phyloP scores from a whole-genome alignment of 257 asterid species.

The Solanum pennellii region DNA sequence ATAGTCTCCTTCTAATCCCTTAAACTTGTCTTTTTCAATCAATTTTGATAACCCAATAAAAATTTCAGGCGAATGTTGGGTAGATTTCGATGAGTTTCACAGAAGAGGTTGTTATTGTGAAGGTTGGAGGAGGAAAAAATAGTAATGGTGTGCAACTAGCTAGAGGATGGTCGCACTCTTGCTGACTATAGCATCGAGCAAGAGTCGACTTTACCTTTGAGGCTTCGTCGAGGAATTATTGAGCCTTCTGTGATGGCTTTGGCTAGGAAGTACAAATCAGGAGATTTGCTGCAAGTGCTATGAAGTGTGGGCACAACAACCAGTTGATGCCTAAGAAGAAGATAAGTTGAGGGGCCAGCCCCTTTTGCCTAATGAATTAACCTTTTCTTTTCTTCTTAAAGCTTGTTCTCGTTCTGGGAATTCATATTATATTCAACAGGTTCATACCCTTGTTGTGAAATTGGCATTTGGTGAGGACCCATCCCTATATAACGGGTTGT shows the following conservation, averaged over 20 bases:
- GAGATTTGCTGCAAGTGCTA: no score
- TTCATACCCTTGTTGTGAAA: conserved; percentile 43
- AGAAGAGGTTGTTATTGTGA: not conserved
- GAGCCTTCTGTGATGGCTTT: no score
- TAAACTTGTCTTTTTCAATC: not conserved
- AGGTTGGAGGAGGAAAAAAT: no score
- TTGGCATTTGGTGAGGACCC: conserved; percentile 25
- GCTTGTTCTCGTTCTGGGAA: conserved; percentile 28
- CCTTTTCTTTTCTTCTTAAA: conserved; percentile 60
- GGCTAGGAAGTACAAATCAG: no score
- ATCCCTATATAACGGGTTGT: conserved; percentile 48
- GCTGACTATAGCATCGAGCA: no score
- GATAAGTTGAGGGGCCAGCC: conserved; percentile 6
- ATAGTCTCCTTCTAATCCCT: no score
- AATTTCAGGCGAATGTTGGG: not conserved
- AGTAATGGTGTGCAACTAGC: no score
- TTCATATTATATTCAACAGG: conserved; percentile 21
- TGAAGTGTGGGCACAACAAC: no score
- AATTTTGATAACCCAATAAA: not conserved
- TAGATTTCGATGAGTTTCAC: not conserved
- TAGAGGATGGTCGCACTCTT: no score
- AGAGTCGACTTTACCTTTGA: no score
- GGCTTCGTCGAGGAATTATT: no score
- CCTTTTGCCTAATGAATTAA: conserved; percentile 45
- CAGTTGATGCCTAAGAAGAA: no score